phyloP scores from a whole-genome alignment of 2,329 filamentous ascomycete species.

The Sclerotinia subarctica region DNA sequence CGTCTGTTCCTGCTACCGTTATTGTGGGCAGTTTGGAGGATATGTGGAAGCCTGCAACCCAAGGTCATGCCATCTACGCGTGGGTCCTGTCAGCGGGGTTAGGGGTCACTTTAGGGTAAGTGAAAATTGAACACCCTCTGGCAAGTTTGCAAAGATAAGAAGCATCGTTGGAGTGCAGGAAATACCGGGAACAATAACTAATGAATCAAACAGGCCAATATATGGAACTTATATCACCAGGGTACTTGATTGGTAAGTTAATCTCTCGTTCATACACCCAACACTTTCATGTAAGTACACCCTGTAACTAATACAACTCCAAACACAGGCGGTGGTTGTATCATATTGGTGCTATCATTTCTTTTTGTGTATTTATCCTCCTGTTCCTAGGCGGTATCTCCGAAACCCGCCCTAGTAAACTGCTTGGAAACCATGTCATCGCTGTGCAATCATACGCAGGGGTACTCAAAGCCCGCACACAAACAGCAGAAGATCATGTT shows the following conservation, averaged over 20 bases:
- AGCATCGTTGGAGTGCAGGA: too few relatives aligned
- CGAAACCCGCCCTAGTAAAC: slow-evolving; percentile 46
- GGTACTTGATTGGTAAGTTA: slow-evolving; percentile 40
- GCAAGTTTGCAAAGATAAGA: not conserved
- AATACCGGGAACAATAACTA: not conserved
- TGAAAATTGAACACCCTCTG: not conserved
- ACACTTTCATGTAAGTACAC: not conserved
- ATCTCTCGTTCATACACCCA: not conserved
- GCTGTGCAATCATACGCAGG: slow-evolving; percentile 27
- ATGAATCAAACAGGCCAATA: slow-evolving; percentile 41
- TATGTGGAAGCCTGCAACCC: slow-evolving; percentile 45
- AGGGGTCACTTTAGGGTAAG: slow-evolving; percentile 39
- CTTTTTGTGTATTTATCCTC: slow-evolving; percentile 39
- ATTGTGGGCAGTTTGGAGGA: slow-evolving; percentile 49
- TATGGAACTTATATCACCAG: slow-evolving; percentile 44
- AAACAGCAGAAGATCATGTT: slow-evolving; percentile 41
- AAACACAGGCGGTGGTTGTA: slow-evolving; percentile 46
- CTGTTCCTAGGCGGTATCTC: slow-evolving; percentile 41
- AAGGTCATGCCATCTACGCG: slow-evolving; percentile 47
- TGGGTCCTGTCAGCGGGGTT: slow-evolving; percentile 46
- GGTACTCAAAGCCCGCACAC: slow-evolving; percentile 32
- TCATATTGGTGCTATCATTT: slow-evolving; percentile 41
- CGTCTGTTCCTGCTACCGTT: slow-evolving; percentile 48
- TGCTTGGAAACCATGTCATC: slow-evolving; percentile 41
- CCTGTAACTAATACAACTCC: not conserved